These are phyloP conservation scores for Nakazawaea ambrosiae DNA, from an alignment of 805 yeast genomes.

Conservation along the genomic window DNA sequence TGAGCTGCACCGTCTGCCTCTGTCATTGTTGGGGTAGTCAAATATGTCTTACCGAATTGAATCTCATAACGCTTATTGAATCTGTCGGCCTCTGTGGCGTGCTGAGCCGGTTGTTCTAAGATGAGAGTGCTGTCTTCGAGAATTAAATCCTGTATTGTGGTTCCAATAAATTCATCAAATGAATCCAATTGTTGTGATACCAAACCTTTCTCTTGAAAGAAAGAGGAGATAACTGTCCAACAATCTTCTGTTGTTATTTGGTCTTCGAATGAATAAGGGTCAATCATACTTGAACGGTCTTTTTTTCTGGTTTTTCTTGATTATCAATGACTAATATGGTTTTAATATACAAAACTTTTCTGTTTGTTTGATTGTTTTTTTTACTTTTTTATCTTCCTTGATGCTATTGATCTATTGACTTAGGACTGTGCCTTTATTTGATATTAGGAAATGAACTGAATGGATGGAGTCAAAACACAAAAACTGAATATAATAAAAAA, in stretches of 20 bases:
- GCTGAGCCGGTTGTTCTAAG: constrained; percentile 97
- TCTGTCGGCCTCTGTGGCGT: constrained; percentile 83
- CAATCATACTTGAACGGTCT: constrained; percentile 26
- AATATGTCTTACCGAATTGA: constrained; percentile 94
- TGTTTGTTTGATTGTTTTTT: too few relatives aligned
- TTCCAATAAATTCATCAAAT: constrained; percentile 94
- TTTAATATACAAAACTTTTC: too few relatives aligned
- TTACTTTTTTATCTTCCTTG: background rate
- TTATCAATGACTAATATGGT: too few relatives aligned
- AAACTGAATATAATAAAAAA: too few relatives aligned
- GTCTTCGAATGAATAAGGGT: constrained; percentile 68
- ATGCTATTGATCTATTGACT: too few relatives aligned
- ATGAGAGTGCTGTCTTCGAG: constrained; percentile 93
- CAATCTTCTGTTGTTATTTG: constrained; percentile 96
- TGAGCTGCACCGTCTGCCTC: constrained; percentile 99
- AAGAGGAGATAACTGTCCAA: constrained; percentile 96
- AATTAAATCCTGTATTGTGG: constrained; percentile 93
- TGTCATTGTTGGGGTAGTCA: constrained; percentile 96
- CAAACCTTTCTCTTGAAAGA: constrained; percentile 92
- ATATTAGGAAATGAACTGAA: too few relatives aligned
- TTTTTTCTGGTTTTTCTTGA: constrained; percentile 1
- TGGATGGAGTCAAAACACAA: too few relatives aligned
- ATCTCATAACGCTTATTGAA: constrained; percentile 91
- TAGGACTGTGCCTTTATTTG: too few relatives aligned
- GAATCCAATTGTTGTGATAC: constrained; percentile 98